These are phyloP conservation scores for Lonicera japonica DNA, from an alignment of 129 eudicot species.

Conservation along the genomic window DNA sequence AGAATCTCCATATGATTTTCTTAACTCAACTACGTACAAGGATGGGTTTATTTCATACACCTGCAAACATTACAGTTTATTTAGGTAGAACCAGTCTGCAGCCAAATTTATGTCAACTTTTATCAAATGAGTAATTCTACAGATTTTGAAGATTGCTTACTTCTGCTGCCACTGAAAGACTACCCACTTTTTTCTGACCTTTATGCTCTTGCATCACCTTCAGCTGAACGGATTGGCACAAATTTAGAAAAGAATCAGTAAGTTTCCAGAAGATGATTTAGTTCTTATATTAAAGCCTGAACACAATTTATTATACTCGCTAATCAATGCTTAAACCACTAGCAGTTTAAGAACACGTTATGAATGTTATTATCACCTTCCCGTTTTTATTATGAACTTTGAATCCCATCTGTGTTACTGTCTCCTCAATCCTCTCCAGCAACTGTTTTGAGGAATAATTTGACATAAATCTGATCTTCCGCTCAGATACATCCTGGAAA, in stretches of 20 bases:
- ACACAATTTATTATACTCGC: too few relatives aligned
- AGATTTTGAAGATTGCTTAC: slow-evolving; percentile 38
- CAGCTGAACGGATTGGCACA: slow-evolving; percentile 38
- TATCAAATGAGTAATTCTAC: background rate
- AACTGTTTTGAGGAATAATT: slow-evolving; percentile 61
- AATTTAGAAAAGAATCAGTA: slow-evolving; percentile 5
- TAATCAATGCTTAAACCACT: too few relatives aligned
- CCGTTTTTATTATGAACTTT: slow-evolving; percentile 82
- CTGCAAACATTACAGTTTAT: slow-evolving; percentile 28
- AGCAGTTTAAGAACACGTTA: background rate
- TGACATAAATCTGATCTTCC: slow-evolving; percentile 90
- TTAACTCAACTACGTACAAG: slow-evolving; percentile 78
- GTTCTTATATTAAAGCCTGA: too few relatives aligned
- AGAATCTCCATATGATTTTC: slow-evolving; percentile 70
- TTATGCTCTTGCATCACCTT: slow-evolving; percentile 59
- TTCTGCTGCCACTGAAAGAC: slow-evolving; percentile 74
- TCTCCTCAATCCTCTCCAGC: slow-evolving; percentile 64
- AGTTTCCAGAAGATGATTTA: too few relatives aligned
- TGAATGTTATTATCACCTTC: slow-evolving; percentile 40
- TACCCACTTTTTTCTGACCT: slow-evolving; percentile 48
- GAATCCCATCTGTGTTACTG: slow-evolving; percentile 77
- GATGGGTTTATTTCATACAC: slow-evolving; percentile 80
- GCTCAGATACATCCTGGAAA: slow-evolving; percentile 79
- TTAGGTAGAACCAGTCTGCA: background rate
- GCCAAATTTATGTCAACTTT: background rate